Evolutionary conservation across 75 land plant species (phyloP), one percentile per base, ranked within the genome.

Genomic region (Sequoiadendron giganteum): DNA sequence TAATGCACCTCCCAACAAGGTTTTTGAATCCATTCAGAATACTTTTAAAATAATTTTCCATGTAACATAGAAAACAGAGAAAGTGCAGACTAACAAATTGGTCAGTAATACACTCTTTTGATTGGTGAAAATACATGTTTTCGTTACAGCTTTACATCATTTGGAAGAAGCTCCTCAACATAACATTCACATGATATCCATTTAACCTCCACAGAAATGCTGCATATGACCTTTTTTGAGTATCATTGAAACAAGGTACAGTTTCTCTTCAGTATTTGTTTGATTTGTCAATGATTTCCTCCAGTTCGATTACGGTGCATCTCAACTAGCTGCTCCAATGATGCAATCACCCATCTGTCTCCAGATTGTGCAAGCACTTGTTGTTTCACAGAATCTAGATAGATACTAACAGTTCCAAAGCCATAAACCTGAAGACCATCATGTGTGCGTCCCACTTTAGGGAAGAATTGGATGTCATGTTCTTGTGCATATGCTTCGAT

Each of bases 361-460:
- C 92, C 93, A 81, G 85, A 86, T 89, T 95, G 97, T 16, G 99
- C 99, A 89, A 91, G 92, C n/a, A 98, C 86, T 80, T 87, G 85
- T 86, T 94, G 95, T 52, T 98, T 97, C n/a, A 95, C 88, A 78
- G 94, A 88, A 85, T 98, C 99, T 84, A 98, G 83, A 30, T 89
- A 90, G 4, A 98, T 88, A 88, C 94, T 96, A 39, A 95, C 91
- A 77, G 88, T 93, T 19, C 99, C 99, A 94, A 96, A 97, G 21
- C 95, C 96, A 93, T 97, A 97, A 10, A 98, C 93, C 80, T 94
- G 99, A 58, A 92, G 93, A 85, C 97, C 97, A 90, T 98, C 93
- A 86, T 94, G 92, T 75, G 87, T 90, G 84, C 96, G 92, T 3
- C 97, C 96, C 47, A 92, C 94, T 88, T 95, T 98, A 5, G 99